Evolutionary conservation across 805 yeast species (phyloP).

Genomic region (Clavispora carvajalis): DNA sequence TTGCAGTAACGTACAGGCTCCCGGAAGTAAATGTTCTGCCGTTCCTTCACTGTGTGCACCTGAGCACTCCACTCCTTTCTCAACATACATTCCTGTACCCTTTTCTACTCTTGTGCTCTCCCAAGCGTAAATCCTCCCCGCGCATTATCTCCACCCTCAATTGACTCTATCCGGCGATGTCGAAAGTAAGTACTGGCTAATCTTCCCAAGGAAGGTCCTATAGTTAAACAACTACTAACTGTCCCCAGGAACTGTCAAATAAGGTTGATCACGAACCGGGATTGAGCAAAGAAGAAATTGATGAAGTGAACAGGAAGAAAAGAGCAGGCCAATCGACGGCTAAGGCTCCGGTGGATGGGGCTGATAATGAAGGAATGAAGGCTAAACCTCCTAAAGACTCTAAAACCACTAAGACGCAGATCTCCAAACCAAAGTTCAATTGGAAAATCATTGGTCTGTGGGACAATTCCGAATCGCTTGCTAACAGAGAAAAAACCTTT

Average conservation of each 20-base stretch:
- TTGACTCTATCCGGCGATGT: neutral
- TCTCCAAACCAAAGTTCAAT: slow-evolving; percentile 25
- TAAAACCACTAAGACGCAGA: neutral
- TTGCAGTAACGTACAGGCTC: neutral
- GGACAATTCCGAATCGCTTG: slow-evolving; percentile 17
- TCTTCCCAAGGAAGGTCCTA: neutral
- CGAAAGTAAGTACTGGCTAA: neutral
- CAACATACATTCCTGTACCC: neutral
- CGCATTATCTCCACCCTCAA: neutral
- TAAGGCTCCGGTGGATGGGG: slow-evolving; percentile 12
- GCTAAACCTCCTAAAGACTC: neutral
- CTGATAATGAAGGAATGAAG: slow-evolving; percentile 1
- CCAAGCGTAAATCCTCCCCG: neutral
- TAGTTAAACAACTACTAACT: neutral
- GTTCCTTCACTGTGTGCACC: neutral
- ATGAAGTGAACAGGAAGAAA: slow-evolving; percentile 9
- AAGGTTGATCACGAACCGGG: slow-evolving; percentile 6
- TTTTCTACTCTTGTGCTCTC: neutral
- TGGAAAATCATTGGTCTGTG: slow-evolving; percentile 39
- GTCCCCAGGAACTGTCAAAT: neutral
- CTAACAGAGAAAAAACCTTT: slow-evolving; percentile 24
- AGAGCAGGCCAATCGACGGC: slow-evolving; percentile 10
- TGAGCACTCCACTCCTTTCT: neutral
- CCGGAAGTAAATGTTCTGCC: neutral
- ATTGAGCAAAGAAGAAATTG: slow-evolving; percentile 13